phyloP scores from a whole-genome alignment of 371 early-diverging fungal genomes.

The Mucor velutinosus region DNA sequence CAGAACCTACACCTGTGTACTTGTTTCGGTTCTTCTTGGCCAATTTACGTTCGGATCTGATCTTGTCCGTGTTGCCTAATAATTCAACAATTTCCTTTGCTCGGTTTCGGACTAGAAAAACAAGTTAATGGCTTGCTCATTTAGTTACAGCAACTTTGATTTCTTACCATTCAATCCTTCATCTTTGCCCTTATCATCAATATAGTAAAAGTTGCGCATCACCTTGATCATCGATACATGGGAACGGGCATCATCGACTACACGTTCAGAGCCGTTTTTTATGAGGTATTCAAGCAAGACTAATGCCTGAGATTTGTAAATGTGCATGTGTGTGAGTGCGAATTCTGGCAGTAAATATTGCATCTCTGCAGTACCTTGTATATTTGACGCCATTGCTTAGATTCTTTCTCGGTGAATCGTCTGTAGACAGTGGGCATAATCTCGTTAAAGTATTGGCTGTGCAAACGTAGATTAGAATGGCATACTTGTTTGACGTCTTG shows the following conservation, averaged over 20 bases:
- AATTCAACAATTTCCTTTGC: conserved; percentile 91
- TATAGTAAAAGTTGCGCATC: conserved; percentile 78
- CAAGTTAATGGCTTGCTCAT: background rate
- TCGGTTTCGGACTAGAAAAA: conserved; percentile 78
- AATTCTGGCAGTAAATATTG: background rate
- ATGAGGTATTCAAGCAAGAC: conserved; percentile 91
- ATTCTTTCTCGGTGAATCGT: conserved; percentile 82
- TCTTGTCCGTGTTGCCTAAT: conserved; percentile 71
- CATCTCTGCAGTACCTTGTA: conserved; percentile 67
- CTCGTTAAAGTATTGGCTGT: conserved; percentile 86
- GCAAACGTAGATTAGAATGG: background rate
- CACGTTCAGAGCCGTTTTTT: conserved; percentile 93
- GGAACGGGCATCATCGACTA: conserved; percentile 86
- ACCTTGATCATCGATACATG: conserved; percentile 85
- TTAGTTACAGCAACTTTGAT: background rate
- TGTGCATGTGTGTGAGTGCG: background rate
- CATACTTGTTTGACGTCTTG: background rate
- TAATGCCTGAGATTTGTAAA: conserved; percentile 59
- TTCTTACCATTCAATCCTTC: conserved; percentile 90
- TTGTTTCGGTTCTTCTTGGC: conserved; percentile 88
- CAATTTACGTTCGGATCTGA: conserved; percentile 85
- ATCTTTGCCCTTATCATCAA: conserved; percentile 94
- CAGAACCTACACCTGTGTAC: conserved; percentile 77
- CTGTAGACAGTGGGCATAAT: conserved; percentile 92
- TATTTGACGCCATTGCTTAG: conserved; percentile 88